Evolutionary conservation across 2,329 filamentous ascomycete genomes (phyloP), one percentile per base, ranked within the genome.

Genomic region (Bipolaris victoriae): DNA sequence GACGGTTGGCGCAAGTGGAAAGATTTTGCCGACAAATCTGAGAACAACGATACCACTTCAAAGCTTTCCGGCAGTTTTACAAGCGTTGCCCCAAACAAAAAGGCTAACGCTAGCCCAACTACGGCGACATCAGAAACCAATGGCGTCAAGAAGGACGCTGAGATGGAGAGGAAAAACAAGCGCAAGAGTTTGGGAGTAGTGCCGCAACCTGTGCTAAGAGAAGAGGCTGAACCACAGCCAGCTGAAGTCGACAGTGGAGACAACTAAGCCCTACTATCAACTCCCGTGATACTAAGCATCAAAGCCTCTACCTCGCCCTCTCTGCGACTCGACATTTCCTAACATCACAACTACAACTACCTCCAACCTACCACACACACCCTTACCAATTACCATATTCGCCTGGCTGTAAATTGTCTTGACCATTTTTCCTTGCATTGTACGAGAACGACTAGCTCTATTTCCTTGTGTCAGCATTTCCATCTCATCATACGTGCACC

Each of bases 1-100:
- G 94, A 98, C 75, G 95, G 95, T 60, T 99, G 95, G 95, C 87
- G 93, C 53, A 92, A 92, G 77, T 99, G 95, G 95, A 97, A 97
- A 76, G 91, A 95, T 70, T 94, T 91, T 53, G 73, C 73, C 43
- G 68, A 71, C 37, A 68, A 71, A 44, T 72, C 70, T 6, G 75
- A 77, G 35, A 71, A 68, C 43, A 68, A 65, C 71, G 68, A 74
- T 51, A 67, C 66, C 20, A 74, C 69, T 24, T 71, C 67, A 39
- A 76, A 76, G 51, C 64, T 75, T 33, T 71, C 72, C 3, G 68
- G 68, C 7, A 72, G 70, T 59, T 75, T 69, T 46, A 60, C 64
- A 13, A 72, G 61, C 59, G 70, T 73, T 40, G 71, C 71, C 20
- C 68, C 71, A 3, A 65, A 62, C 35, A 68, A 63, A 18, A 70